Percentiles rank a stretch among this genome's conserved stretches.
Evolutionary conservation across 345 rosid species (phyloP).

Genomic region (Firmiana major): DNA sequence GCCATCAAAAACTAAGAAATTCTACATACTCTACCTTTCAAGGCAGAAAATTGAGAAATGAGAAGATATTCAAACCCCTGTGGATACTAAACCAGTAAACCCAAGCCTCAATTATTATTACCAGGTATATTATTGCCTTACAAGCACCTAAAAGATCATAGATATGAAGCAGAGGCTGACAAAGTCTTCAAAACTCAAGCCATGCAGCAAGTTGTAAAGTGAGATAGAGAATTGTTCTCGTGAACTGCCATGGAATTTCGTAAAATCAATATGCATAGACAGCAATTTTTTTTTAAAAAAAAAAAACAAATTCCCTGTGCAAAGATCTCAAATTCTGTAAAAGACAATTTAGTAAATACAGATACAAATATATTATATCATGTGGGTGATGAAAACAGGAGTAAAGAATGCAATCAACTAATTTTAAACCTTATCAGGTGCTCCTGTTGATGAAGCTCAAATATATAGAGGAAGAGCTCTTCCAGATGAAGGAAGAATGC

Average conservation of each 20-base stretch:
- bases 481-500: slow-evolving; percentile 28
- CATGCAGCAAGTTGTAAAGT: background rate
- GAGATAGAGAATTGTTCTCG: background rate
- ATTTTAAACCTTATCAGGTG: slow-evolving; percentile 23
- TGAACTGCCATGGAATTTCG: background rate
- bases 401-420: background rate
- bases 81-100: background rate
- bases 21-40: background rate
- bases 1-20: background rate
- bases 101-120: background rate
- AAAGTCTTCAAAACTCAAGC: background rate
- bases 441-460: slow-evolving; percentile 23
- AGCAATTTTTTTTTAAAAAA: background rate
- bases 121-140: background rate
- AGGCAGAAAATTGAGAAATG: background rate
- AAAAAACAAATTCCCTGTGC: too few species aligned
- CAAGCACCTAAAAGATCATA: background rate
- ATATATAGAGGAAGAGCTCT: slow-evolving; percentile 21
- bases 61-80: background rate
- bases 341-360: background rate
- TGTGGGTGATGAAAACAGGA: background rate
- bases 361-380: background rate
- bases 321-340: background rate
- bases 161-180: background rate
- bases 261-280: background rate